Evolutionary conservation across 2,329 filamentous ascomycete genomes (phyloP), one percentile per base, ranked within the genome.

Genomic region (Aspergillus terreus): DNA sequence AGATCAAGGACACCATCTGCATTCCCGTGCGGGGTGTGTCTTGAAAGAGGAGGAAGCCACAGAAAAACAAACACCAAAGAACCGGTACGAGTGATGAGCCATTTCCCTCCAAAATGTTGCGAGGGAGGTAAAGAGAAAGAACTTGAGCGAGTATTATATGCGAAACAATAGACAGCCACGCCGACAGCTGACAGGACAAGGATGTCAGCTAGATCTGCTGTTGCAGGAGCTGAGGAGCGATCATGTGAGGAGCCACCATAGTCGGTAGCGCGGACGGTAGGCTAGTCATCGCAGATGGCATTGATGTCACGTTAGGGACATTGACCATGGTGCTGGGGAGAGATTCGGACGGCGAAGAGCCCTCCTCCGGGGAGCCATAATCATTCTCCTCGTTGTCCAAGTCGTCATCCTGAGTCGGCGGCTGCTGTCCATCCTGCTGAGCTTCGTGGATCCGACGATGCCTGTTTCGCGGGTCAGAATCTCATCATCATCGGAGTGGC

Each of bases 371-470:
- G 36, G 89, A 86, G 47, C 87, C 87, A 50, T 92, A 84, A 27
- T 92, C 88, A 60, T 94, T 89, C 59, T 95, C 90, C 54, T 92
- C 90, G 49, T 94, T 88, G 65, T 95, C 90, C 60, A 92, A 84
- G 43, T 95, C 90, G 62, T 95, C 91, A 51, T 92, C 91, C 36
- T 87, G 70, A 14, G 63, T 60, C 41, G 63, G 51, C 23, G 66
- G 58, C 21, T 64, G 61, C 61, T 79, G 76, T 57, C 81, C 82
- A 60, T 84, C 81, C 54, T 80, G 77, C 62, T 83, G 82, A 44
- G 80, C 78, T 78, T 96, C 95, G 75, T 97, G 92, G 63, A 91
- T 96, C 65, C 80, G 81, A 69, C 80, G 81, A 74, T 88, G 85
- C 70, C 83, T 85, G 60, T 57, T 54, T 57, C 52, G 44, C 40